Percentiles rank a stretch among this genome's conserved stretches.
Evolutionary conservation across 2,329 filamentous ascomycete species (phyloP).

Genomic region (Didymella lethalis): DNA sequence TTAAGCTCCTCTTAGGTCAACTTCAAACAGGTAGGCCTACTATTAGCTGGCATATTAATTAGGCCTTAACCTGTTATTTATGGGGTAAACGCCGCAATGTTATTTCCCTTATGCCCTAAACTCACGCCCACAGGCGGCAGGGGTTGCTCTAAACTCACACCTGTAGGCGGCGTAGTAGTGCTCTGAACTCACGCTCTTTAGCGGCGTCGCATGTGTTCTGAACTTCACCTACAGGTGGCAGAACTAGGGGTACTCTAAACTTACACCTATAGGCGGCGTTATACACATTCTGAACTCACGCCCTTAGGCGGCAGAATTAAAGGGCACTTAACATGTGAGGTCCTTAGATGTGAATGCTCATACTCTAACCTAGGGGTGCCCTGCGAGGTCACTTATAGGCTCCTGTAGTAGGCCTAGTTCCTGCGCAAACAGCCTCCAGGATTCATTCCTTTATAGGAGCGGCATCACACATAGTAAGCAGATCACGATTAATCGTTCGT

Average conservation of each 20-base stretch:
- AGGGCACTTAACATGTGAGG: background rate
- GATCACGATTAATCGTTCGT: background rate
- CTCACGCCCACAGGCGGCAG: no score
- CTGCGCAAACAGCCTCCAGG: background rate
- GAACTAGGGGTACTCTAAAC: background rate
- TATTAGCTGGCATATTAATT: no score
- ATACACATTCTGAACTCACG: background rate
- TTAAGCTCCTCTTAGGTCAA: no score
- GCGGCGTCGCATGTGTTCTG: no score
- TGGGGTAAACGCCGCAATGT: no score
- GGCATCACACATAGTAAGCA: background rate
- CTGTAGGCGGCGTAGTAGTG: no score
- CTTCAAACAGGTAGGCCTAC: no score
- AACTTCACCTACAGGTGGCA: no score
- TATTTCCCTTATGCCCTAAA: no score
- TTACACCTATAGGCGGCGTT: background rate
- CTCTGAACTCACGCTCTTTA: no score
- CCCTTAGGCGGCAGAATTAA: background rate
- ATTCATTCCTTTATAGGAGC: background rate
- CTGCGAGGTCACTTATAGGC: background rate
- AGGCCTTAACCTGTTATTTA: no score
- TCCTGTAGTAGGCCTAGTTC: background rate
- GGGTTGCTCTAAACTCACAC: no score
- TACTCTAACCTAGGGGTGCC: constrained; percentile 1
- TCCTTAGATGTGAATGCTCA: background rate